Evolutionary conservation across 768 basidiomycete species (phyloP), one percentile per base, ranked within the genome.

Genomic region (Neoboletus subvelutipes): DNA sequence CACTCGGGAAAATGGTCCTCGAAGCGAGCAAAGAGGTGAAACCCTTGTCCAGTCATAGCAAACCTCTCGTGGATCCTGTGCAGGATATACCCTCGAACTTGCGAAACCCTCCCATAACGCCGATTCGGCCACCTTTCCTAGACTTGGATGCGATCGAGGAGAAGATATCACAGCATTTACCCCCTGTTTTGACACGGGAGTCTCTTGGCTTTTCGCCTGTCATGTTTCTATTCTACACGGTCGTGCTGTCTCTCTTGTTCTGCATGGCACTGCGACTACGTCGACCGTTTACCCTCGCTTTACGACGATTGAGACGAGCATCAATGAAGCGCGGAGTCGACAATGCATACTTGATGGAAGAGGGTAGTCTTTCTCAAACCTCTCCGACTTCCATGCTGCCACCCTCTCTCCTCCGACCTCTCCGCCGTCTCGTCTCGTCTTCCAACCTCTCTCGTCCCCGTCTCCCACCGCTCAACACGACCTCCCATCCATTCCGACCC

Each of bases 1-100:
- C 97, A 5, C 79, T 98, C 34, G 97, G 97, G 28, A 98, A 98
- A 73, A 98, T 98, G 95, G 96, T 98, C 0, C 81, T 98, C 28
- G 96, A 98, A 73, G 97, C 97, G 28, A 94, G 92, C 76, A 91
- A 90, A 60, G 90, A 91, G 69, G 83, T 94, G 8, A 82, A 83
- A 4, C 69, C 80, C 8, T 73, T 78, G 42, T 70, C 73, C 13
- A 78, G 77, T 52, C 64, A 75, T 4, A 72, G 75, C 28, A 78
- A 75, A 50, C 90, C 88, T 6, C 68, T 92, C n/a, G 80, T 79
- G 28, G 91, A 92, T 63, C 89, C 90, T 10, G 77, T 90, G 53
- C 85, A 89, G 52, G 82, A 85, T 60, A 78, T 84, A 45, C 80
- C 85, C 24, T 73, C 82, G 53, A 72, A 77, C 41, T 73, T 75